Conservation (phyloP, 306 rosid species). For the Vachellia pachyceras region DNA sequence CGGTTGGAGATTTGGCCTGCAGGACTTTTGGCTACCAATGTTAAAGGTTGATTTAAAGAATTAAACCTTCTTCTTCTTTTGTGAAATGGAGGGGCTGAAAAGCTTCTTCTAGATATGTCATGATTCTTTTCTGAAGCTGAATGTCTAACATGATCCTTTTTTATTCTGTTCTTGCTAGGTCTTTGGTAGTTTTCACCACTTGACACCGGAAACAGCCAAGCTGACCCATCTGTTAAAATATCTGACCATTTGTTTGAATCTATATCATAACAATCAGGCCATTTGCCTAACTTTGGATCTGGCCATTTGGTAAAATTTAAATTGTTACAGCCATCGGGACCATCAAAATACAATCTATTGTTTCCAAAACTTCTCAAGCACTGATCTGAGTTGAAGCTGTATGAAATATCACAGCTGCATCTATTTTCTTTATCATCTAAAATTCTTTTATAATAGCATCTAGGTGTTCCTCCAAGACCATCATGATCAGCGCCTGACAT, state of each 20-base stretch:
- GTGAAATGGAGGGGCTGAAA: conserved; percentile 84
- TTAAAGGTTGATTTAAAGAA: conserved; percentile 54
- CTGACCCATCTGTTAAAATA: conserved; percentile 46
- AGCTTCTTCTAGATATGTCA: conserved; percentile 67
- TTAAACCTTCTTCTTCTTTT: conserved; percentile 63
- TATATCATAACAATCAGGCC: conserved; percentile 32
- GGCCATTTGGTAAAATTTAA: conserved; percentile 38
- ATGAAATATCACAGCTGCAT: conserved; percentile 39
- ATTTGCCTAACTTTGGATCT: conserved; percentile 45
- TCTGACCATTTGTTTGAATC: conserved; percentile 42
- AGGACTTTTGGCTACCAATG: conserved; percentile 40
- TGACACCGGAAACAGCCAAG: conserved; percentile 42
- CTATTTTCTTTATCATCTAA: conserved; percentile 46
- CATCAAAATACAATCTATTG: conserved; percentile 44
- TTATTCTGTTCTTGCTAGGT: conserved; percentile 39
- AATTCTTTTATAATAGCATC: conserved; percentile 34
- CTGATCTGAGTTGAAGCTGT: conserved; percentile 44
- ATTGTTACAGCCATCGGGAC: conserved; percentile 42
- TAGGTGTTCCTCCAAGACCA: conserved; percentile 45
- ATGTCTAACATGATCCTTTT: conserved; percentile 36
- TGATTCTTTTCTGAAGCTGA: conserved; percentile 40
- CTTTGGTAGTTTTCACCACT: conserved; percentile 41
- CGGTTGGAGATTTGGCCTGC: conserved; percentile 39
- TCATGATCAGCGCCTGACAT: conserved; percentile 36
- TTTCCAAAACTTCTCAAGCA: conserved; percentile 45